phyloP scores from a whole-genome alignment of 2,329 filamentous ascomycete species.

The Didymella segeticola region DNA sequence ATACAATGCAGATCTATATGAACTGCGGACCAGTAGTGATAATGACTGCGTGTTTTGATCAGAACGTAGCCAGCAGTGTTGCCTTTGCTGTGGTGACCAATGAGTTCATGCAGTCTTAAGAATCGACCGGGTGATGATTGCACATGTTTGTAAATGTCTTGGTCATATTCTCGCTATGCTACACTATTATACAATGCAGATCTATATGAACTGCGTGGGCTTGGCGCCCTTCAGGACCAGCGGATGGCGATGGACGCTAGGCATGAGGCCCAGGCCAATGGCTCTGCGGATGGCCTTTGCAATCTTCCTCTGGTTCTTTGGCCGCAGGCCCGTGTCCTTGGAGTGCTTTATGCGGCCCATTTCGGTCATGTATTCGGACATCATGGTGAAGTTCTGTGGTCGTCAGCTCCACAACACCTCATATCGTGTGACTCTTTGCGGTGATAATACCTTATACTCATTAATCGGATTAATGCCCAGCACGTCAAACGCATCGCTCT shows the following conservation, averaged over 20 bases:
- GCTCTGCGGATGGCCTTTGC: constrained; percentile 90
- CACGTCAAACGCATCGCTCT: constrained; percentile 76
- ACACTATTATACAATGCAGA: constrained; percentile 7
- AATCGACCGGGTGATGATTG: too few species aligned
- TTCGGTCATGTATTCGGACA: constrained; percentile 85
- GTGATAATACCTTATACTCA: constrained; percentile 77
- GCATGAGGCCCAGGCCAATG: constrained; percentile 89
- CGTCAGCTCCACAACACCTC: constrained; percentile 6
- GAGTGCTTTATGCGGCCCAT: constrained; percentile 85
- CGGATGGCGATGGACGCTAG: constrained; percentile 87
- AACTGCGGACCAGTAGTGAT: too few species aligned
- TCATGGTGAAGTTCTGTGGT: constrained; percentile 83
- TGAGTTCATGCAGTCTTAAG: too few species aligned
- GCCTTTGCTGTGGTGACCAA: too few species aligned
- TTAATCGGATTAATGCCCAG: constrained; percentile 80
- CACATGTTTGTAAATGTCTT: too few species aligned
- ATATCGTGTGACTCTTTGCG: constrained; percentile 27
- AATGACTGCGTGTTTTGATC: too few species aligned
- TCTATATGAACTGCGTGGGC: constrained; percentile 29
- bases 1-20: constrained; percentile 12
- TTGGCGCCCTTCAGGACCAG: constrained; percentile 42
- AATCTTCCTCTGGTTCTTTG: constrained; percentile 90
- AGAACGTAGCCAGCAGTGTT: too few species aligned
- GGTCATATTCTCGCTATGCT: too few species aligned
- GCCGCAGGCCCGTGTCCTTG: constrained; percentile 78